These are phyloP conservation scores for Geum urbanum DNA, from an alignment of 306 rosid genomes.

Conservation along the genomic window DNA sequence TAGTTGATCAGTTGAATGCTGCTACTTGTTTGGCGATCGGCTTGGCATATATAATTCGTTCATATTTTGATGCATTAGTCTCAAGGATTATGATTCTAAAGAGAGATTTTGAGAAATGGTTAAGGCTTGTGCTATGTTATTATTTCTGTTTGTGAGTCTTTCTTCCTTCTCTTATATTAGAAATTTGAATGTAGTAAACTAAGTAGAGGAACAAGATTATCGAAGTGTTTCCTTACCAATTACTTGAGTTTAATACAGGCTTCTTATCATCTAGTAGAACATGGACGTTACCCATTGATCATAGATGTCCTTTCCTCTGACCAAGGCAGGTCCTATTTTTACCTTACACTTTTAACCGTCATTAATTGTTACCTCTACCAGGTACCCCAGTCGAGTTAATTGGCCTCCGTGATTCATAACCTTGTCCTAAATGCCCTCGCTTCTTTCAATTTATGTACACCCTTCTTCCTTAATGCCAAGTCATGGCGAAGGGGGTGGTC, in stretches of 20 bases:
- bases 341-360: conserved; percentile 32
- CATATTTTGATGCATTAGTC: not conserved
- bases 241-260: too few relatives aligned
- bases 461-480: not conserved
- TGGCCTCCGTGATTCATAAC: not conserved
- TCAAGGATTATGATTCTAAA: not conserved
- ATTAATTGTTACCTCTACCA: conserved; percentile 33
- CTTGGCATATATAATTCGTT: not conserved
- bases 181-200: not conserved
- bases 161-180: not conserved
- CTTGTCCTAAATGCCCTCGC: conserved; percentile 9
- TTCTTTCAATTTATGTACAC: not conserved
- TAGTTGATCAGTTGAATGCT: not conserved
- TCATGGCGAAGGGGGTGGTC: conserved; percentile 76
- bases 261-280: not conserved
- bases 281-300: not conserved
- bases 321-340: not conserved
- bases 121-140: not conserved
- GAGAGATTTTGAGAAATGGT: not conserved
- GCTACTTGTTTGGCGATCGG: not conserved
- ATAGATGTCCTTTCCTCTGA: not conserved
- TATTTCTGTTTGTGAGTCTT: not conserved
- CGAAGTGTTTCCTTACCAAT: too few relatives aligned
- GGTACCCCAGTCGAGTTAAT: not conserved
- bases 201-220: not conserved